phyloP scores from a whole-genome alignment of 352 stramenopile species.

The Globisporangium rhizosaccharum region DNA sequence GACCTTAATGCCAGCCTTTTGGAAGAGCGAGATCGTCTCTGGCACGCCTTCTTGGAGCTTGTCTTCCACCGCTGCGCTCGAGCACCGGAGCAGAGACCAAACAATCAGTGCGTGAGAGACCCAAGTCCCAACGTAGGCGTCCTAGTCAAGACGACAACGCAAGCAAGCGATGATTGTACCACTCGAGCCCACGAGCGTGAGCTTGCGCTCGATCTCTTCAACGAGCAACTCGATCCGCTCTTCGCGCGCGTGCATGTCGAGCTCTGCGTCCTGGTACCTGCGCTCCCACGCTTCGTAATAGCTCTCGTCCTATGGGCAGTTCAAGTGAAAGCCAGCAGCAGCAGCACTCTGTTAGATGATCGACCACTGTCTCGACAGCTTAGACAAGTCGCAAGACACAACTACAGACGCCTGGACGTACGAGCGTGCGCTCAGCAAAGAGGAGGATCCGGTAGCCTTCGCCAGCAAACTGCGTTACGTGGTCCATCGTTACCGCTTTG shows the following conservation, averaged over 20 bases:
- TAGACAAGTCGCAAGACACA: background rate
- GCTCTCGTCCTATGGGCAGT: constrained; percentile 32
- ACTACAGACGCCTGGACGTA: constrained; percentile 16
- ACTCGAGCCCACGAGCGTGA: constrained; percentile 85
- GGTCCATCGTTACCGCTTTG: constrained; percentile 49
- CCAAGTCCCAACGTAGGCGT: too few species aligned
- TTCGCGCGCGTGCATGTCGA: constrained; percentile 67
- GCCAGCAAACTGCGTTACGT: constrained; percentile 78
- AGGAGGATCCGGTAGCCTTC: constrained; percentile 86
- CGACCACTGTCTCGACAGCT: too few species aligned
- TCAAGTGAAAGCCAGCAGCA: too few species aligned
- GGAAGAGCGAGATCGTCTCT: constrained; percentile 86
- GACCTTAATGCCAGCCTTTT: constrained; percentile 94
- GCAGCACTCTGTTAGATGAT: too few species aligned
- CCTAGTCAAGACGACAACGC: background rate
- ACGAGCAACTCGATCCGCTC: constrained; percentile 46
- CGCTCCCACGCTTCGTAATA: constrained; percentile 70
- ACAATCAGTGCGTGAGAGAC: background rate
- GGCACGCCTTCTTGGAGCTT: constrained; percentile 96
- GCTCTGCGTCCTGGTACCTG: constrained; percentile 62
- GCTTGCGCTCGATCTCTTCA: constrained; percentile 77
- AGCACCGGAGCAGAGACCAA: background rate
- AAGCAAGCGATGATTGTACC: constrained; percentile 18
- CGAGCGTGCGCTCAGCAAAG: constrained; percentile 68
- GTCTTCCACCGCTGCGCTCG: constrained; percentile 92